phyloP scores from a whole-genome alignment of 78 protist species.

The Planoprotostelium fungivorum region DNA sequence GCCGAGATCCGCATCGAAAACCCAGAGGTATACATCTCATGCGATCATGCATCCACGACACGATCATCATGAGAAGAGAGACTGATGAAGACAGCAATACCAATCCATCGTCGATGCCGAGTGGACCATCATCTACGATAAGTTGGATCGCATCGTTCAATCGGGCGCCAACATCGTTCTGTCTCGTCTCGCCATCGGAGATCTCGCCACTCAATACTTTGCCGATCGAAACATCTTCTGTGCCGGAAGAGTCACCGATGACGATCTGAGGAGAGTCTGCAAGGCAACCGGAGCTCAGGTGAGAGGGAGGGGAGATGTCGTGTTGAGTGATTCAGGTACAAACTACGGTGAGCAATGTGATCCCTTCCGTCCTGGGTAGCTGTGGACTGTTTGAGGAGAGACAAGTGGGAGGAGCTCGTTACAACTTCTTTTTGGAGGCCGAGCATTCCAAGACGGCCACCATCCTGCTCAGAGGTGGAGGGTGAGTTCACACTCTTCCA shows the following conservation, averaged over 20 bases:
- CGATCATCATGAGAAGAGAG: not conserved
- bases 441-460: slow-evolving; percentile 82
- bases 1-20: slow-evolving; percentile 94
- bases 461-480: slow-evolving; percentile 99
- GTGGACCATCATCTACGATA: slow-evolving; percentile 97
- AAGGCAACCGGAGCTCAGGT: slow-evolving; percentile 62
- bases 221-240: slow-evolving; percentile 99
- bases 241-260: slow-evolving; percentile 99
- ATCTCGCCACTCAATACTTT: slow-evolving; percentile 99
- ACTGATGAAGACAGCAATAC: slow-evolving; percentile 50
- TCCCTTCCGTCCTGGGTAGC: slow-evolving; percentile 77
- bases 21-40: slow-evolving; percentile 36
- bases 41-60: not conserved
- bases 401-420: slow-evolving; percentile 94
- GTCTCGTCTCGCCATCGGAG: slow-evolving; percentile 98
- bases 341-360: slow-evolving; percentile 83
- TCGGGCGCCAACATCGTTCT: slow-evolving; percentile 96
- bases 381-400: slow-evolving; percentile 97
- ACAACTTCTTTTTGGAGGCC: slow-evolving; percentile 96
- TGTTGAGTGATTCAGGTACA: slow-evolving; percentile 54
- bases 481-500: not conserved
- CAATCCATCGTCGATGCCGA: slow-evolving; percentile 96
- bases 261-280: slow-evolving; percentile 91
- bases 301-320: not conserved
- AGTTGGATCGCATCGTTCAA: slow-evolving; percentile 89